Base-by-base conservation (phyloP, 768 basidiomycete species). In the Russula foetens region DNA sequence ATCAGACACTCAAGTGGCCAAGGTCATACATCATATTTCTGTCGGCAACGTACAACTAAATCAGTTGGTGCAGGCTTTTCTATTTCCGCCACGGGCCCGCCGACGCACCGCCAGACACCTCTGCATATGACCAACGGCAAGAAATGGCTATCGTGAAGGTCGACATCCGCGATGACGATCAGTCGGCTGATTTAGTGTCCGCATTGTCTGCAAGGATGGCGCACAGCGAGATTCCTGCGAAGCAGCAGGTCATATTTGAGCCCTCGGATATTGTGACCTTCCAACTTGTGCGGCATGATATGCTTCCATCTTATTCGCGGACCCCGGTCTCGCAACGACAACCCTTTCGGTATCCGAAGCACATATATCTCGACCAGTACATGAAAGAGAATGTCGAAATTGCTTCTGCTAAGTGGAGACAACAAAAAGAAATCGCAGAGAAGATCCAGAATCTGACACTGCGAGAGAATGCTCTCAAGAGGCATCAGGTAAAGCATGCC, bases 361-460 rank as follows among this genome's bases (percentile, higher is more conserved):
- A 75, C 21, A 74, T 92, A 49, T 90, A 82, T 69, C 74, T 92
- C 48, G 90, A 92, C 68, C 81, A 84, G 53, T 92, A 90, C 65
- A 64, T 91, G 63, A 75, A 75, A 51, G 76, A 78, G 52, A 89
- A 88, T 44, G 65, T 81, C 4, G 76, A 76, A 8, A 66, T 78
- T 28, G 74, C 77, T 14, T 69, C 71, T 15, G 66, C 68, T 48
- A 77, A 76, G 65, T 66, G 75, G 33, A 60, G 11, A 44, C 62
- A 71, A 45, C 74, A 72, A 65, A 69, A 71, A 14, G 72, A 77
- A 28, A 75, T 85, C 56, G 61, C 74, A 7, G 75, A 73, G 19
- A 78, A 85, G 56, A 77, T 85, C 24, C 73, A 77, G 54, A 73
- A 71, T 31, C 69, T 89, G 33, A 73, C 71, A 24, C 67, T 67